These are phyloP conservation scores for Aspergillus sp. DNA, from an alignment of 2,329 filamentous ascomycete genomes.

Conservation along the genomic window DNA sequence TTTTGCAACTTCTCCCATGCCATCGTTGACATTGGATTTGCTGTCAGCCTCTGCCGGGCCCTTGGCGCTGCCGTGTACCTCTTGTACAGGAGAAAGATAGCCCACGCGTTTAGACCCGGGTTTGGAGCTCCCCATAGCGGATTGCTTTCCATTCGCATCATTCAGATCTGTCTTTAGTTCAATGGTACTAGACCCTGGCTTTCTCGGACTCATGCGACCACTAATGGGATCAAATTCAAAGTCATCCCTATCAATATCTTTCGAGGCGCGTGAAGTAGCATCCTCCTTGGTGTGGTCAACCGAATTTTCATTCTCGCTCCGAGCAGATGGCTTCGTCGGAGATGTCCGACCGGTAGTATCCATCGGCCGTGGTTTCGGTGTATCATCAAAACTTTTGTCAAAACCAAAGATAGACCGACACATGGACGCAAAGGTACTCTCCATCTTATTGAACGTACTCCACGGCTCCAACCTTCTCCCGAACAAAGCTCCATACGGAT, in stretches of 20 bases:
- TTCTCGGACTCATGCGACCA: constrained; percentile 36
- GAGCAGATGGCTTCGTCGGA: constrained; percentile 2
- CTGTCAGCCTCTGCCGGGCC: not conserved
- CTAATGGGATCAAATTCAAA: constrained; percentile 42
- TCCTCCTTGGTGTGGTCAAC: not conserved
- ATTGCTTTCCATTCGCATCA: not conserved
- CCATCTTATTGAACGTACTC: constrained; percentile 15
- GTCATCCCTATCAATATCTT: not conserved
- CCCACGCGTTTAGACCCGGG: not conserved
- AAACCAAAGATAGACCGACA: constrained; percentile 27
- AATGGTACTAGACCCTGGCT: not conserved
- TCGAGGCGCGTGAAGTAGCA: not conserved
- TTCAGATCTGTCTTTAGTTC: not conserved
- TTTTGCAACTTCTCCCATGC: not conserved
- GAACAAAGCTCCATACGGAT: constrained; percentile 42
- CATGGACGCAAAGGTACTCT: constrained; percentile 27
- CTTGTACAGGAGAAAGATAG: constrained; percentile 6
- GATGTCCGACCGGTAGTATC: constrained; percentile 2
- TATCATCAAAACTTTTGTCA: constrained; percentile 3
- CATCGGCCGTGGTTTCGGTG: not conserved
- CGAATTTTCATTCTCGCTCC: constrained; percentile 6
- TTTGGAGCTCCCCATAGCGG: not conserved
- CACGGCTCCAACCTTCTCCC: constrained; percentile 31
- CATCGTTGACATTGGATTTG: not conserved
- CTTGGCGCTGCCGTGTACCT: not conserved